Evolutionary conservation across 1,139 yeast species (phyloP).

Genomic region (Geotrichum klebahnii): DNA sequence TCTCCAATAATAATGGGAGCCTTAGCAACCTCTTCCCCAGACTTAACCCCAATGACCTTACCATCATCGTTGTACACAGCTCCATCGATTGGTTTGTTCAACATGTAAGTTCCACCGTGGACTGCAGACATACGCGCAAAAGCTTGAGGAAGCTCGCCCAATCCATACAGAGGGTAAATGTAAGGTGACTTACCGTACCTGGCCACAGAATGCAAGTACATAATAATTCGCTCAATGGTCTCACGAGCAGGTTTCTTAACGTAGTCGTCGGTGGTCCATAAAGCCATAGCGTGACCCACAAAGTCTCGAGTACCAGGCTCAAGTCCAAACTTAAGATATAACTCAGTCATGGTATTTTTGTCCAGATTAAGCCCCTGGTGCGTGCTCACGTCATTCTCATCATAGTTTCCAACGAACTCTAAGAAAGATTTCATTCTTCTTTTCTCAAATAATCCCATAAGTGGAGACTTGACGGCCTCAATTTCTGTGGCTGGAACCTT

Average conservation of each 20-base stretch:
- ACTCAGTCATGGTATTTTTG: slow-evolving; percentile 85
- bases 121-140: slow-evolving; percentile 95
- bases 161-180: slow-evolving; percentile 90
- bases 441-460: slow-evolving; percentile 95
- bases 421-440: slow-evolving; percentile 89
- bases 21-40: slow-evolving; percentile 86
- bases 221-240: slow-evolving; percentile 76
- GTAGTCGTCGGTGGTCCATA: slow-evolving; percentile 91
- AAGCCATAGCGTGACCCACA: slow-evolving; percentile 98
- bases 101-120: slow-evolving; percentile 98
- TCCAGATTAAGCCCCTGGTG: slow-evolving; percentile 84
- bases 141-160: slow-evolving; percentile 97
- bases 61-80: slow-evolving; percentile 67
- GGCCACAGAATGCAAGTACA: slow-evolving; percentile 87
- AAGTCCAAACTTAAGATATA: slow-evolving; percentile 82
- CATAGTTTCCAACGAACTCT: slow-evolving; percentile 79
- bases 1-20: slow-evolving; percentile 96
- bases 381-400: slow-evolving; percentile 72
- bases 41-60: slow-evolving; percentile 77
- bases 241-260: slow-evolving; percentile 87
- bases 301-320: slow-evolving; percentile 93
- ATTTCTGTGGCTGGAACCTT: slow-evolving; percentile 90
- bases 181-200: slow-evolving; percentile 96
- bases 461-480: slow-evolving; percentile 85
- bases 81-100: slow-evolving; percentile 93